Base-by-base conservation (phyloP, 192 early-diverging fungal species). In the Backusella parvicylindrica region DNA sequence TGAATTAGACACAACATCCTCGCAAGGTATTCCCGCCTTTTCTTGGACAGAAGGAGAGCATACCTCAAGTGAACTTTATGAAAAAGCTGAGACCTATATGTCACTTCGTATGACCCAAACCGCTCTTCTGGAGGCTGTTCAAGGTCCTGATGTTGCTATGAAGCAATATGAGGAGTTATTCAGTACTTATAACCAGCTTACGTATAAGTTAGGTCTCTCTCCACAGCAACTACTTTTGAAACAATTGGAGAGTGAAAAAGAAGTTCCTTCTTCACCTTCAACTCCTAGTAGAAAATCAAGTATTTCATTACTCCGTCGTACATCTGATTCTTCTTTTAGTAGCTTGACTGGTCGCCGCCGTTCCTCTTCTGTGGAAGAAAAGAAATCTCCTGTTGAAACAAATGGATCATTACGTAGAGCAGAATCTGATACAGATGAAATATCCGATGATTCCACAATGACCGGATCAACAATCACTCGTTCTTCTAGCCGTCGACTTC, bases 51-150 rank as follows among this genome's bases (percentile, higher is more conserved):
- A 79, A 83, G 3, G 74, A 89, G 33, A 83, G 85, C 12, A 83
- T 87, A 53, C 90, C 90, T 18, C 86, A n/a, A 75, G 86, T 38
- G 85, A 87, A 40, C 79, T 80, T 11, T 72, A 85, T 23, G 71
- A 84, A 43, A 89, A 88, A 13, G 79, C 84, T 6, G 87, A 89
- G 32, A 72, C 84, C 0, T 72, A 72, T 18, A 33, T 72, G 21
- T 63, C 71, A 26, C 53, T 38, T 7, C 71, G 71, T 36, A 64
- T 72, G 71, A 37, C 71, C 2, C 71, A 72, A 60, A 13, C 56
- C 2, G 31, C 23, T 2, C 26, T 72, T 13, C 32, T 33, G 23
- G 71, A 72, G 23, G 72, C 79, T 4, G 64, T 92, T 5, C 80
- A 87, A 53, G 81, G 78, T 9, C 89, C 91, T 35, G 85, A 63